Conservation (phyloP, 768 basidiomycete species). For the Xerocomus spinulosus region DNA sequence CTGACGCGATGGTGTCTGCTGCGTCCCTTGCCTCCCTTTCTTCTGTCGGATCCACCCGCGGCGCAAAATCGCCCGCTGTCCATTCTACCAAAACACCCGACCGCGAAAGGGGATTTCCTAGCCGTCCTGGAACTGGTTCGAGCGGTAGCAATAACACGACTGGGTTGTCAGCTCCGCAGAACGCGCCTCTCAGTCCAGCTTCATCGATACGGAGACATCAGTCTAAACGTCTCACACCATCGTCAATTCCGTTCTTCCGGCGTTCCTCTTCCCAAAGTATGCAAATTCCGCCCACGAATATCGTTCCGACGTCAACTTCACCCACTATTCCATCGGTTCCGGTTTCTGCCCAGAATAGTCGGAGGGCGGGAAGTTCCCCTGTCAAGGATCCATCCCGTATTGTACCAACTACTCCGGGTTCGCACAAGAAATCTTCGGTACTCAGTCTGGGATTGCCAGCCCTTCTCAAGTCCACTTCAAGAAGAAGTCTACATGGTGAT, state of each 20-base stretch:
- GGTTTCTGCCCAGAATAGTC: conserved; percentile 37
- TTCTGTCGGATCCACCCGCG: conserved; percentile 62
- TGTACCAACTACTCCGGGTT: conserved; percentile 53
- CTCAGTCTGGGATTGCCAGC: conserved; percentile 78
- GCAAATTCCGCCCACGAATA: conserved; percentile 51
- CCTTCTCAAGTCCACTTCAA: conserved; percentile 80
- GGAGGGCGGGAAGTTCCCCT: conserved; percentile 47
- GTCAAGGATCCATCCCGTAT: conserved; percentile 48
- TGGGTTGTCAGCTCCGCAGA: conserved; percentile 48
- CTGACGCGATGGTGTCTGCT: conserved; percentile 75
- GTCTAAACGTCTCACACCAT: conserved; percentile 78
- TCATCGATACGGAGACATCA: conserved; percentile 64
- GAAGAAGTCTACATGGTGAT: conserved; percentile 70
- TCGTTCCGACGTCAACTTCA: conserved; percentile 40
- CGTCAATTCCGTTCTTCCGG: conserved; percentile 91
- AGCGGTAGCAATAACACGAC: conserved; percentile 69
- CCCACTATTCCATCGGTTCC: conserved; percentile 52
- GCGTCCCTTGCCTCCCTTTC: conserved; percentile 72
- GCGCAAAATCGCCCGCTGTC: conserved; percentile 40
- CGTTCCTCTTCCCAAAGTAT: conserved; percentile 88
- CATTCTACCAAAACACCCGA: conserved; percentile 61
- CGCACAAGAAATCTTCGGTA: conserved; percentile 79
- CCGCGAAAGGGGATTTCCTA: conserved; percentile 43
- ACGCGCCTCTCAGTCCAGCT: conserved; percentile 67
- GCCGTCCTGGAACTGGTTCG: conserved; percentile 71